Base-by-base conservation (phyloP, 306 rosid genomes). In the Mimosa pudica region DNA sequence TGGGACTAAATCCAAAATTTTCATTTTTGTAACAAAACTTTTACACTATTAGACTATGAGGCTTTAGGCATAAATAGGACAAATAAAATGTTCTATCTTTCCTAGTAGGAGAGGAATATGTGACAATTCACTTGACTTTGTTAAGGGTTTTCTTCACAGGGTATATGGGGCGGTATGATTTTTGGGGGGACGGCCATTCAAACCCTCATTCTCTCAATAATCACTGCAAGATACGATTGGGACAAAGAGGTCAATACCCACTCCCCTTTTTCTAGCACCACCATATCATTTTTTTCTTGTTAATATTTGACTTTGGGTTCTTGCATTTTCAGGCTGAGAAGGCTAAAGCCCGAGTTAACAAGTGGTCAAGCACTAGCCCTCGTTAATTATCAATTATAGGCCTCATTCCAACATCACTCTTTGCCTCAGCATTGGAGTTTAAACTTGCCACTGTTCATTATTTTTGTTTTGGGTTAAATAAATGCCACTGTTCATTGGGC, bases 101-200 rank as follows among this genome's bases (percentile, higher is more conserved):
- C 30, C 30, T 24, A 24, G 30, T 24, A 24, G 30, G 30, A 24
- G 30, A 24, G 30, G 30, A 24, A 24, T 24, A 24, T 1, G 30
- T 24, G 30, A 24, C 30, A 24, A 24, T 24, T 24, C 42, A 38
- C 1, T 49, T 12, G 57, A 51, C 18, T 51, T 13, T 51, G 57
- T 12, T 52, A 52, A 52, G 58, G 58, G 1, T 5, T 52, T 12
- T 10, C 1, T 3, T 52, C n/a, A 45, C 84, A 92, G 94, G 97
- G 92, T n/a, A 83, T 87, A 0, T 92, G 97, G 97, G 90, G 89
- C 18, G 93, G 95, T 8, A 92, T 90, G 97, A 87, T 92, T 20
- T 84, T 89, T 0, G 95, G 97, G 10, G 97, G 95, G 57, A 92
- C 95, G 0, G 87, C 85, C 30, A 9, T 84, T 2, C 97, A 90